Evolutionary conservation across 257 asterid species (phyloP), one percentile per base, ranked within the genome.

Genomic region (Vinca minor): DNA sequence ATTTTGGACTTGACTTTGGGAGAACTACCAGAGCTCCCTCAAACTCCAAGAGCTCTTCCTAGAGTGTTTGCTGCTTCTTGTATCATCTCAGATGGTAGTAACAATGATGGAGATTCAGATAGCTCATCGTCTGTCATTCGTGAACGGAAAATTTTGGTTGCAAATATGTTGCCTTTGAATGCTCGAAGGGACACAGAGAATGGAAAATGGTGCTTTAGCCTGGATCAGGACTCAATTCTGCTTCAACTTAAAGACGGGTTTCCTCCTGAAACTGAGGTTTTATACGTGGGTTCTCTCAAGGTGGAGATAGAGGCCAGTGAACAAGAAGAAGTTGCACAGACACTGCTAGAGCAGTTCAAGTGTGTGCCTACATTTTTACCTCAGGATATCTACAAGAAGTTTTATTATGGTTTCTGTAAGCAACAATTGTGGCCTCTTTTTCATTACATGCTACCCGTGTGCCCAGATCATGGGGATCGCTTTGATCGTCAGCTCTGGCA

Each of bases 381-480:
- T 59, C 76, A 12, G 15, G 97, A 90, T 60, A 71, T 84, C 65
- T 88, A 79, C 76, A 75, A 78, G n/a, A 84, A 74, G 68, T 90
- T 85, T 70, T 90, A 90, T 73, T 75, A 84, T 39, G 95, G 95
- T 41, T 90, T 90, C 71, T 90, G 96, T 69, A 87, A 90, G 86
- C 90, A 90, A 48, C 95, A 85, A 62, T 87, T 90, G 41, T 90
- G 97, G 97, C 96, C 97, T 66, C 92, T 90, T 23, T 90, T 90
- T 39, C 97, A 90, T 79, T 90, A 90, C 93, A 85, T 87, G 97
- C 85, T 90, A 25, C 97, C 97, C 38, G 81, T 90, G 84, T 87
- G 85, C 74, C 82, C 92, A 10, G 95, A 87, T 71, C 97, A 87
- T 65, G 97, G 96, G 62, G 97, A 85, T 62, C 92, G 96, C 49